phyloP scores from a whole-genome alignment of 768 basidiomycete species.

The Goffeauzyma gilvescens region DNA sequence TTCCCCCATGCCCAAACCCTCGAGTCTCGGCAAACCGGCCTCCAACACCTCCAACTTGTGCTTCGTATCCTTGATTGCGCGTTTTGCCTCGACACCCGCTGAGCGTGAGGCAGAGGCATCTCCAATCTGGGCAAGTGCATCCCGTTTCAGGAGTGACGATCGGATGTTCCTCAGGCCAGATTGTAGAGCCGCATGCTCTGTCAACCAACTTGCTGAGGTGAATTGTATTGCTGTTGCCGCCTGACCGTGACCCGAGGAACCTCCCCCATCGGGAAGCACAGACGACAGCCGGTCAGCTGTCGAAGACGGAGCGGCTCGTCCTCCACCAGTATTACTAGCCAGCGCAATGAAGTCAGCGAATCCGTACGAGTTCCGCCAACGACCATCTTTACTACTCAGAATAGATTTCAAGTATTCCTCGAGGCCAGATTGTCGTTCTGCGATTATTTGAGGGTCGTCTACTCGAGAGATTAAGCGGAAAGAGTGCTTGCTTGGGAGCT shows the following conservation, averaged over 20 bases:
- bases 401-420: slow-evolving; percentile 76
- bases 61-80: slow-evolving; percentile 22
- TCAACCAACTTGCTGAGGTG: slow-evolving; percentile 66
- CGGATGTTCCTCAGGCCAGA: slow-evolving; percentile 59
- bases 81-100: slow-evolving; percentile 62
- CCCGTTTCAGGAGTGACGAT: slow-evolving; percentile 66
- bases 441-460: slow-evolving; percentile 42
- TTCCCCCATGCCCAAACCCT: slow-evolving; percentile 79
- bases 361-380: slow-evolving; percentile 58
- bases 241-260: too few relatives aligned
- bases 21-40: slow-evolving; percentile 48
- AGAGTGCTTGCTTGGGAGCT: slow-evolving; percentile 73
- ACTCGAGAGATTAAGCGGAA: slow-evolving; percentile 38
- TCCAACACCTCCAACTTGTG: slow-evolving; percentile 53
- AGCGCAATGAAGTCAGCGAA: slow-evolving; percentile 79
- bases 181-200: slow-evolving; percentile 67
- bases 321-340: slow-evolving; percentile 32
- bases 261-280: background rate
- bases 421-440: slow-evolving; percentile 57
- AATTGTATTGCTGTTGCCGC: slow-evolving; percentile 33
- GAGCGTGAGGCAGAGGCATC: slow-evolving; percentile 58
- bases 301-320: slow-evolving; percentile 1
- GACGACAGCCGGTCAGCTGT: slow-evolving; percentile 12
- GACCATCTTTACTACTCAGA: slow-evolving; percentile 56
- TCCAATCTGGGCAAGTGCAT: slow-evolving; percentile 56